A percentile compares a stretch with the other conserved stretches of the same genome.
Conservation (phyloP, 306 rosid species). For the Vicia faba region DNA sequence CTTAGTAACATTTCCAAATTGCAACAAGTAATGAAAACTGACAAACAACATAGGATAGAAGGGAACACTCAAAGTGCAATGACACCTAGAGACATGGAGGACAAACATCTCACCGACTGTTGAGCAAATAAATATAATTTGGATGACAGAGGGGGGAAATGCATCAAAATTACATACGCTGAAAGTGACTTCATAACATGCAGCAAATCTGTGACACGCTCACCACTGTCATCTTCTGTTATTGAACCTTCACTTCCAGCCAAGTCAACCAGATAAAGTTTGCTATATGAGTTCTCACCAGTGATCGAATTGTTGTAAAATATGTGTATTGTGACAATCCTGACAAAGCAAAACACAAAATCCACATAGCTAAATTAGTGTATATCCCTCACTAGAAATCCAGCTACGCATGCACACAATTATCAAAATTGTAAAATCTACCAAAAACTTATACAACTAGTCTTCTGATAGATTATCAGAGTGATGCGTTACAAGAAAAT, state of each 20-base stretch:
- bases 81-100: constrained; percentile 10
- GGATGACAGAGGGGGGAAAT: constrained; percentile 25
- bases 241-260: constrained; percentile 98
- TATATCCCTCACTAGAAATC: not conserved
- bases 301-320: constrained; percentile 71
- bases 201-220: constrained; percentile 87
- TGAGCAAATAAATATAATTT: constrained; percentile 31
- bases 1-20: constrained; percentile 16
- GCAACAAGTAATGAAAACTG: constrained; percentile 32
- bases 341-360: constrained; percentile 49
- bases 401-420: constrained; percentile 26
- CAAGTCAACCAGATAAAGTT: constrained; percentile 86
- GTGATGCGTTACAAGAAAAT: constrained; percentile 20
- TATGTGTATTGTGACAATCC: constrained; percentile 81
- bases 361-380: constrained; percentile 41
- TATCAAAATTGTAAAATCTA: constrained; percentile 30
- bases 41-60: constrained; percentile 23
- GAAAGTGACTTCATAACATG: constrained; percentile 99
- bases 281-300: constrained; percentile 79
- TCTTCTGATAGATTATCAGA: constrained; percentile 29
- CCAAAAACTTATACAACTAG: not conserved
- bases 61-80: constrained; percentile 5
- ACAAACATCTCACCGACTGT: not conserved
- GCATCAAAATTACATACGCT: constrained; percentile 68
- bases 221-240: constrained; percentile 84